phyloP scores from a whole-genome alignment of 2,329 filamentous ascomycete species.

The Penicillium sp. region DNA sequence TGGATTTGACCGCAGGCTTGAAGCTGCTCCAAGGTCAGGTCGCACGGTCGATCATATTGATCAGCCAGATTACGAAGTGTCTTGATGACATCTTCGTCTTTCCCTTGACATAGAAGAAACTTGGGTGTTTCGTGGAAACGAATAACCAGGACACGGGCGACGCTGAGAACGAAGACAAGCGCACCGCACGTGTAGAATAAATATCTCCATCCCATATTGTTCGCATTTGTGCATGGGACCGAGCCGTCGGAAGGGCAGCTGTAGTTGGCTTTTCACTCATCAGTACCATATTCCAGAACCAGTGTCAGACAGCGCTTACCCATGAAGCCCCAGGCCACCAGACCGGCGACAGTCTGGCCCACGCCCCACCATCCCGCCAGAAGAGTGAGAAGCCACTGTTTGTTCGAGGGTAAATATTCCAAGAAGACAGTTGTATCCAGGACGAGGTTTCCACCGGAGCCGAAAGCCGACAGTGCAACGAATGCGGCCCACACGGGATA shows the following conservation, averaged over 20 bases:
- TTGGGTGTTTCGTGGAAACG: conserved; percentile 60
- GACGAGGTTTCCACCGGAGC: conserved; percentile 65
- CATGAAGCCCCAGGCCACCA: conserved; percentile 59
- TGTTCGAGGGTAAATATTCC: conserved; percentile 58
- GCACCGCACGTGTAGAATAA: conserved; percentile 57
- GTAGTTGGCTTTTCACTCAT: conserved; percentile 3
- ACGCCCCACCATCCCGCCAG: conserved; percentile 43
- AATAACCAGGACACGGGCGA: conserved; percentile 57
- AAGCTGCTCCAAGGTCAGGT: conserved; percentile 53
- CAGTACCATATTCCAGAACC: background rate
- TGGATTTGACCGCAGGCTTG: conserved; percentile 45
- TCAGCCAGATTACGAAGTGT: conserved; percentile 53
- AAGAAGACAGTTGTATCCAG: conserved; percentile 64
- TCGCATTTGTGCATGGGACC: conserved; percentile 50
- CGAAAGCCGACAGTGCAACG: conserved; percentile 64
- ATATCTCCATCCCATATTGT: conserved; percentile 62
- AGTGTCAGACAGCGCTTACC: background rate
- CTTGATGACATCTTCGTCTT: conserved; percentile 54
- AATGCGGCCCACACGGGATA: conserved; percentile 68
- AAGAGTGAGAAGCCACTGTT: conserved; percentile 60
- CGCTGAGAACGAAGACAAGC: conserved; percentile 56
- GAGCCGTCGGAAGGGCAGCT: conserved; percentile 52
- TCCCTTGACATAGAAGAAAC: conserved; percentile 56
- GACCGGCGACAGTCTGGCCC: conserved; percentile 53
- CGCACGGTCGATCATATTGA: conserved; percentile 56